These are phyloP conservation scores for Botryosphaeria agaves DNA, from an alignment of 2,329 filamentous ascomycete genomes.

Conservation along the genomic window DNA sequence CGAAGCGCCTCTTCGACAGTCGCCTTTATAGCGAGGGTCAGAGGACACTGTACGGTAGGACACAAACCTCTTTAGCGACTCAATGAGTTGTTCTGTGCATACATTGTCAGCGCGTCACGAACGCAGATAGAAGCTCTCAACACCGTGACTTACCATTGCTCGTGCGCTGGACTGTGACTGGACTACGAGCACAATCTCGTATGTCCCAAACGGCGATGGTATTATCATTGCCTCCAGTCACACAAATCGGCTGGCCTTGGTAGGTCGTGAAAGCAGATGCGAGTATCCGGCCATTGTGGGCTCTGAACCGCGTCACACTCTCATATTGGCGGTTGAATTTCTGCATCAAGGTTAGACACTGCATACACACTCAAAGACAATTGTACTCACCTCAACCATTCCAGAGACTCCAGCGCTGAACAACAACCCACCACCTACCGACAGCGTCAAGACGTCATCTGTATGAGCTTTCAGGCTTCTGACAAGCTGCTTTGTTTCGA, in stretches of 20 bases:
- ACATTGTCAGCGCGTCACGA: neutral
- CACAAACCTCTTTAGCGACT: constrained; percentile 63
- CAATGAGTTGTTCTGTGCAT: constrained; percentile 38
- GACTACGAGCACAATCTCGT: constrained; percentile 32
- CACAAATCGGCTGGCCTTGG: constrained; percentile 62
- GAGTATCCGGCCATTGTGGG: constrained; percentile 74
- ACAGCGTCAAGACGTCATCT: constrained; percentile 71
- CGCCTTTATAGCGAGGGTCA: constrained; percentile 67
- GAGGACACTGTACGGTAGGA: constrained; percentile 86
- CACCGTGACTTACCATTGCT: constrained; percentile 32
- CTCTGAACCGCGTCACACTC: constrained; percentile 59
- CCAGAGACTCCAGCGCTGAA: constrained; percentile 85
- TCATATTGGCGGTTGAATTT: constrained; percentile 73
- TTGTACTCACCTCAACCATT: constrained; percentile 51
- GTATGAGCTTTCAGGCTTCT: constrained; percentile 68
- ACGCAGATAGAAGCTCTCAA: neutral
- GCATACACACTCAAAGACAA: neutral
- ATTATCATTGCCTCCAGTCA: constrained; percentile 87
- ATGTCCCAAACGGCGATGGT: constrained; percentile 81
- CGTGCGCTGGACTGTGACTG: too few relatives aligned
- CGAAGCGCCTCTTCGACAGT: constrained; percentile 82
- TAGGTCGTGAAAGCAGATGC: constrained; percentile 61
- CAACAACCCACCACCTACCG: constrained; percentile 68
- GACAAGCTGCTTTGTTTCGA: constrained; percentile 82
- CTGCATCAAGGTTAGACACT: constrained; percentile 16